Conservation (phyloP, 371 early-diverging fungal genomes). For the Syncephalastrum monosporum region DNA sequence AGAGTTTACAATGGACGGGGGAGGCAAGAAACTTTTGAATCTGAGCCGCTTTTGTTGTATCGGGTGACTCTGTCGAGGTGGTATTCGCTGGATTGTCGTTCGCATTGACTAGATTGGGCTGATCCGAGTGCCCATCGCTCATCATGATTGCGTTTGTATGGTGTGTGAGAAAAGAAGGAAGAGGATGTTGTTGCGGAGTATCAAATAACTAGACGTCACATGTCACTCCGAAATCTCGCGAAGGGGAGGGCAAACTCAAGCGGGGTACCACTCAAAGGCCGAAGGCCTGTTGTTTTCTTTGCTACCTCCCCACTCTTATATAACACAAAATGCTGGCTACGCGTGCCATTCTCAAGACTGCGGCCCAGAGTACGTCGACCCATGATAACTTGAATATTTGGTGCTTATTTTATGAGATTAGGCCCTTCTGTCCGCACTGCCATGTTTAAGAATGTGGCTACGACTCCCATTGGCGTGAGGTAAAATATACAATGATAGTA, state of each 20-base stretch:
- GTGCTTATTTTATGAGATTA: conserved; percentile 6
- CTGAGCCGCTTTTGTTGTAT: conserved; percentile 1
- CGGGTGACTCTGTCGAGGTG: background rate
- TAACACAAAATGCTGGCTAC: conserved; percentile 37
- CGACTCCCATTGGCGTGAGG: conserved; percentile 40
- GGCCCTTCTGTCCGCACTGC: conserved; percentile 34
- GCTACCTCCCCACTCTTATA: conserved; percentile 14
- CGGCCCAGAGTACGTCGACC: conserved; percentile 40
- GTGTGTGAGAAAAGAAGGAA: no score
- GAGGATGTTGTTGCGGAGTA: no score
- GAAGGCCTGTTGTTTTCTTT: no score
- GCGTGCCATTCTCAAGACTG: conserved; percentile 43
- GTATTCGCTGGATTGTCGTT: conserved; percentile 1
- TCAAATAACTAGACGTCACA: no score
- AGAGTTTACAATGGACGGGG: conserved; percentile 67
- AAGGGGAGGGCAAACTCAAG: no score
- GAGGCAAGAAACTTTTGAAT: conserved; percentile 25
- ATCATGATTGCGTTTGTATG: background rate
- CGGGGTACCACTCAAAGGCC: no score
- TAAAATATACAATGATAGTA: conserved; percentile 6
- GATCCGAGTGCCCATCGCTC: conserved; percentile 2
- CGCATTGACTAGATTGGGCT: conserved; percentile 1
- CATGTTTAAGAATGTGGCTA: conserved; percentile 39
- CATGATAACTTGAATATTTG: background rate
- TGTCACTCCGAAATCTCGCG: no score